Evolutionary conservation across 2,329 filamentous ascomycete genomes (phyloP).

Genomic region (Colletotrichum tamarilloi): DNA sequence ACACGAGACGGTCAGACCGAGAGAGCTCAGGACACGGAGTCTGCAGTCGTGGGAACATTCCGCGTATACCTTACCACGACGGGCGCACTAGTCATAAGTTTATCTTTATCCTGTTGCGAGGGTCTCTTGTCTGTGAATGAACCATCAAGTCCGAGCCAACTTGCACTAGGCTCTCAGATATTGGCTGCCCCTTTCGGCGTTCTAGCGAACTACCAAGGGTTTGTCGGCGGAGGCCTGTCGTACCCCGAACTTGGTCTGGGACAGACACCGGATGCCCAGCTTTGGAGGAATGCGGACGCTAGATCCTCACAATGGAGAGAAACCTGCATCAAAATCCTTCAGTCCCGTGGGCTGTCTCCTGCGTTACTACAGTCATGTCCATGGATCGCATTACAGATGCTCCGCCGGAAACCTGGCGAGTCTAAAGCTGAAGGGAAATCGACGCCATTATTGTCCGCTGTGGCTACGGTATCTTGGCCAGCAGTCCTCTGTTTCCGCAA

Average conservation of each 20-base stretch:
- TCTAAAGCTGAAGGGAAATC: slow-evolving; percentile 54
- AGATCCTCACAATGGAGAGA: slow-evolving; percentile 60
- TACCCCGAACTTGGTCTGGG: slow-evolving; percentile 50
- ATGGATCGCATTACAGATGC: slow-evolving; percentile 64
- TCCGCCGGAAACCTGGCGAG: slow-evolving; percentile 56
- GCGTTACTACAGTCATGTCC: slow-evolving; percentile 55
- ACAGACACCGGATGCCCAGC: slow-evolving; percentile 65
- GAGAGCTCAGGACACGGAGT: slow-evolving; percentile 14
- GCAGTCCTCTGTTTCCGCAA: slow-evolving; percentile 64
- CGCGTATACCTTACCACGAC: slow-evolving; percentile 67
- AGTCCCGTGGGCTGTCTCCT: slow-evolving; percentile 60
- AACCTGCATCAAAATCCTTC: slow-evolving; percentile 61
- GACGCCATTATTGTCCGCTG: slow-evolving; percentile 45
- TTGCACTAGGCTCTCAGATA: slow-evolving; percentile 56
- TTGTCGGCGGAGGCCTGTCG: slow-evolving; percentile 47
- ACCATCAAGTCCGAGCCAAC: slow-evolving; percentile 50
- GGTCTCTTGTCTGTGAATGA: slow-evolving; percentile 61
- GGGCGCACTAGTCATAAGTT: slow-evolving; percentile 62
- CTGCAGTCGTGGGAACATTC: slow-evolving; percentile 54
- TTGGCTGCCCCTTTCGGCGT: slow-evolving; percentile 67
- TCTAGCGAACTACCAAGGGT: slow-evolving; percentile 54
- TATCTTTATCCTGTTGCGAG: slow-evolving; percentile 59
- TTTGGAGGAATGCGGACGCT: slow-evolving; percentile 54
- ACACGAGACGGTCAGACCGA: slow-evolving; percentile 23
- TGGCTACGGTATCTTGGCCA: slow-evolving; percentile 63